Conservation (phyloP, 129 eudicot genomes). For the Escallonia herrerae region DNA sequence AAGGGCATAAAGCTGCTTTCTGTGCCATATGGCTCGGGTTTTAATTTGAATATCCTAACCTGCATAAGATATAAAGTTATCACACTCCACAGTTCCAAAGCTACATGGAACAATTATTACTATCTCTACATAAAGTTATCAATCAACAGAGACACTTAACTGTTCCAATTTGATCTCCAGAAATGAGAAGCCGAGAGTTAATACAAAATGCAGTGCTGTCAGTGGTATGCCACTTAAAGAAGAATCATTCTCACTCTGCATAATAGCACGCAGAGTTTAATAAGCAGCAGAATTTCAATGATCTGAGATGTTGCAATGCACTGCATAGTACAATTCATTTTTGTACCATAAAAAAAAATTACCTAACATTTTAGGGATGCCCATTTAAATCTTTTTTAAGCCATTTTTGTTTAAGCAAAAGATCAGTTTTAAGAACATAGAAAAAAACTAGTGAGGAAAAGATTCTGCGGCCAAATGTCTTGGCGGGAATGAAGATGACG, state of each 20-base stretch:
- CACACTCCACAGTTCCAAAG: background rate
- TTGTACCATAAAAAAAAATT: no score
- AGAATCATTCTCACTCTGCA: conserved; percentile 73
- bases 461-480: background rate
- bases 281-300: background rate
- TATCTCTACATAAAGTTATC: background rate
- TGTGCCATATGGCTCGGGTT: conserved; percentile 67
- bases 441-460: background rate
- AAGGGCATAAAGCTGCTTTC: conserved; percentile 65
- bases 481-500: background rate
- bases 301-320: no score
- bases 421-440: background rate
- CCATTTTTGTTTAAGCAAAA: background rate
- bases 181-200: conserved; percentile 57
- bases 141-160: conserved; percentile 32
- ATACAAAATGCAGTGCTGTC: conserved; percentile 53
- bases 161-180: conserved; percentile 94
- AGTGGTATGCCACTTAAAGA: conserved; percentile 65
- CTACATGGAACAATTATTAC: background rate
- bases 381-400: background rate
- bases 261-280: background rate
- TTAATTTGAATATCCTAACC: conserved; percentile 68
- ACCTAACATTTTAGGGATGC: background rate
- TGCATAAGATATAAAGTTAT: conserved; percentile 27
- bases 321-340: no score